These are phyloP conservation scores for Madurella fahalii DNA, from an alignment of 2,329 filamentous ascomycete species.

Conservation along the genomic window DNA sequence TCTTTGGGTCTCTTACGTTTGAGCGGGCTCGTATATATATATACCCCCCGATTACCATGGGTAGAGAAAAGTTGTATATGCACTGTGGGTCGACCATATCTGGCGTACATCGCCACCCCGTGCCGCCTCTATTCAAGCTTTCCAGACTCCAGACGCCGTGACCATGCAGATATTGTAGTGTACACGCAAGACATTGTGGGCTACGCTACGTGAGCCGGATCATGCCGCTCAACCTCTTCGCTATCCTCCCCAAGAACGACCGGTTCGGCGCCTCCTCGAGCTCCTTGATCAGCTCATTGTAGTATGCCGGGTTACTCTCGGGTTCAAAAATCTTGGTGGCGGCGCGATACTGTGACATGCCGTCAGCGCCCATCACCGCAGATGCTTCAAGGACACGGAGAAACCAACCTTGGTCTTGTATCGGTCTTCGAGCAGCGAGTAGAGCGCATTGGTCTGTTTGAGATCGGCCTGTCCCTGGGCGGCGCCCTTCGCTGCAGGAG, in stretches of 20 bases:
- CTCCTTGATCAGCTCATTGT: conserved; percentile 56
- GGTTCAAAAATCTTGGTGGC: conserved; percentile 52
- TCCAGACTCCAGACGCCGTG: conserved; percentile 20
- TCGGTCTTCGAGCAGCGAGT: conserved; percentile 55
- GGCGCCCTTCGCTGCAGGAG: conserved; percentile 20
- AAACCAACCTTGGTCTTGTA: conserved; percentile 53
- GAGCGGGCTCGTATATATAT: conserved; percentile 8
- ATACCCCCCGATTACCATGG: conserved; percentile 4
- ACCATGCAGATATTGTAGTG: conserved; percentile 17
- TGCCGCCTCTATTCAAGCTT: not conserved
- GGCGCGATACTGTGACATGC: conserved; percentile 39
- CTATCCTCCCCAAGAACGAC: conserved; percentile 48
- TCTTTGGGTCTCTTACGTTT: not conserved
- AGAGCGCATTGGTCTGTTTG: conserved; percentile 56
- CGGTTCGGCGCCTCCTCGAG: conserved; percentile 59
- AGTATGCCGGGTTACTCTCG: conserved; percentile 61
- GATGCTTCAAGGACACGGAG: not conserved
- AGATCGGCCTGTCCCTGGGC: conserved; percentile 46
- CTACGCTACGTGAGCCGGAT: conserved; percentile 49
- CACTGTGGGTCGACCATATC: conserved; percentile 4
- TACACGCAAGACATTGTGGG: conserved; percentile 16
- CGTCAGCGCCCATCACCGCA: not conserved
- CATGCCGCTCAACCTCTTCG: conserved; percentile 55
- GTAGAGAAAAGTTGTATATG: conserved; percentile 15
- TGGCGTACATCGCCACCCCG: not conserved